Percentiles rank a stretch among this genome's conserved stretches.
These are phyloP conservation scores for Cylindrodendrum hubeiense DNA, from an alignment of 2,329 filamentous ascomycete species.

Conservation along the genomic window DNA sequence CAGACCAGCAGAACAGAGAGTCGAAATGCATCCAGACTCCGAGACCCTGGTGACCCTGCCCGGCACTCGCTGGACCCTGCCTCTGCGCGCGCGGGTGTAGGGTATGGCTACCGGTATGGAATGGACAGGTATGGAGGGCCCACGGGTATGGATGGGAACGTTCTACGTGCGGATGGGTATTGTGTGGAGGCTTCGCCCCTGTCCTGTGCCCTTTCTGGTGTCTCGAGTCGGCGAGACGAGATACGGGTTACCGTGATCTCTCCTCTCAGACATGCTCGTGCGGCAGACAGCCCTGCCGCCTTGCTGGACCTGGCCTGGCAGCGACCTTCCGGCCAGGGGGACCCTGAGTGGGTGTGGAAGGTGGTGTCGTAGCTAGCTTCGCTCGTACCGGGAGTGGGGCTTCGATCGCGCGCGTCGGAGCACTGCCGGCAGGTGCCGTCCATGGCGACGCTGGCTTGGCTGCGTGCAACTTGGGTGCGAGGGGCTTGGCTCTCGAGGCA, in stretches of 20 bases:
- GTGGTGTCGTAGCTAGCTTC: slow-evolving; percentile 17
- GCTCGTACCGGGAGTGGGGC: slow-evolving; percentile 21
- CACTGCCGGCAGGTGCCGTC: slow-evolving; percentile 26
- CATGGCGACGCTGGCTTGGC: slow-evolving; percentile 3
- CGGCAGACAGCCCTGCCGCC: not conserved
- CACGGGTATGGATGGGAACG: not conserved
- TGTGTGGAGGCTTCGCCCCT: not conserved
- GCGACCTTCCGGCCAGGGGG: not conserved
- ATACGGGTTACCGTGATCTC: not conserved
- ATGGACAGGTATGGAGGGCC: not conserved
- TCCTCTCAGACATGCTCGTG: not conserved
- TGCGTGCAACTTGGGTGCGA: too few relatives aligned
- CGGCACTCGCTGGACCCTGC: slow-evolving; percentile 2
- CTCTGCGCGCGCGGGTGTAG: not conserved
- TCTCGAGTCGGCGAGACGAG: not conserved
- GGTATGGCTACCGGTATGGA: not conserved
- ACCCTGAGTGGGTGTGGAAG: slow-evolving; percentile 10
- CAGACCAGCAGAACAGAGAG: slow-evolving; percentile 1
- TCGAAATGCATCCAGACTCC: not conserved
- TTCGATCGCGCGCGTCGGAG: slow-evolving; percentile 23
- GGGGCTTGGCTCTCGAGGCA: too few relatives aligned
- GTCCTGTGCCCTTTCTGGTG: not conserved
- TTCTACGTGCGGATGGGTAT: not conserved
- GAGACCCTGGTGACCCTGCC: not conserved
- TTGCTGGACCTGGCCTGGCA: not conserved